Conservation (phyloP, 2,329 filamentous ascomycete species). For the Chaetomium sp. region DNA sequence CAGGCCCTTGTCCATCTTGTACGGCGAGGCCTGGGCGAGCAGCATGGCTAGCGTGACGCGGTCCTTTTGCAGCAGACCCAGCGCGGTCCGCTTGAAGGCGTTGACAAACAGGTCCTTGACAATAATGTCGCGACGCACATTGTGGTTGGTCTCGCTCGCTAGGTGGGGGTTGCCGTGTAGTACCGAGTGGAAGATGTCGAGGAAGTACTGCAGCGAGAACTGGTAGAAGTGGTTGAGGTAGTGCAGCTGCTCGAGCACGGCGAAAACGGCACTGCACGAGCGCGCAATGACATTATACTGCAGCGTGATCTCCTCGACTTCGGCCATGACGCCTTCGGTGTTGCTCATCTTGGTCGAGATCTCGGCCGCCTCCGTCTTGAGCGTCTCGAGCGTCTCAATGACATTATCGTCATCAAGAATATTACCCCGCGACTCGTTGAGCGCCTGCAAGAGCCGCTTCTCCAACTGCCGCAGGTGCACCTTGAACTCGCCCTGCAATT, state of each 20-base stretch:
- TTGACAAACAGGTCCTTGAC: conserved; percentile 86
- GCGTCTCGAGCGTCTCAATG: conserved; percentile 92
- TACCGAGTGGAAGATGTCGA: conserved; percentile 94
- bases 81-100: conserved; percentile 86
- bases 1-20: conserved; percentile 84
- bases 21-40: conserved; percentile 90
- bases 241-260: conserved; percentile 92
- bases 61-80: conserved; percentile 89
- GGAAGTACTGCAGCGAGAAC: conserved; percentile 96
- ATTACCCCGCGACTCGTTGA: conserved; percentile 96
- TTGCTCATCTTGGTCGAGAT: conserved; percentile 95
- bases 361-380: conserved; percentile 95
- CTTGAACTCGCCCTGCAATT: conserved; percentile 98
- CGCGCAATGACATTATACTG: conserved; percentile 90
- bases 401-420: conserved; percentile 98
- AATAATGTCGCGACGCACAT: conserved; percentile 78
- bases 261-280: conserved; percentile 95
- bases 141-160: conserved; percentile 64
- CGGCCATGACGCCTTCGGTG: conserved; percentile 95
- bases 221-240: conserved; percentile 99
- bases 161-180: conserved; percentile 73
- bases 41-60: conserved; percentile 91
- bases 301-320: conserved; percentile 91
- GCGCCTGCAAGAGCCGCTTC: conserved; percentile 84
- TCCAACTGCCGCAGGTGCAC: conserved; percentile 94